Evolutionary conservation across 495 filamentous ascomycete genomes (phyloP).

Genomic region (Aspergillus sclerotiicarbonarius): DNA sequence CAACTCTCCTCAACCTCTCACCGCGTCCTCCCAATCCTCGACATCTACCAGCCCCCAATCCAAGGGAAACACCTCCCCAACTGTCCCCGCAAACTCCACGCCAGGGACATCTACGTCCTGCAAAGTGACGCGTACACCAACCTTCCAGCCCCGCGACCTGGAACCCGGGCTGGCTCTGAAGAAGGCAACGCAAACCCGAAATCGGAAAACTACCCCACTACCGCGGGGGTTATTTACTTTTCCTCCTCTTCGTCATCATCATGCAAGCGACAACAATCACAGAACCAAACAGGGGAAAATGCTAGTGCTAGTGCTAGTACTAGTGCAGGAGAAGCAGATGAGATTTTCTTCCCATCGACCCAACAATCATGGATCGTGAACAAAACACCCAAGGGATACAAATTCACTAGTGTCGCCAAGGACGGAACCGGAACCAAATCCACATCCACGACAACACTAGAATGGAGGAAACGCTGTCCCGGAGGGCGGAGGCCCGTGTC

Average conservation of each 20-base stretch:
- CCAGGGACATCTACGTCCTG: constrained; percentile 34
- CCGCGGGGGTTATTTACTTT: constrained; percentile 16
- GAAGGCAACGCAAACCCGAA: not conserved
- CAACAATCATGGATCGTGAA: not conserved
- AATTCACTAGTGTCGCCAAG: not conserved
- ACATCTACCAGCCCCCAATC: constrained; percentile 36
- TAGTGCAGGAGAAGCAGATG: not conserved
- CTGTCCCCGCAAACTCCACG: constrained; percentile 25
- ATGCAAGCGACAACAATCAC: not conserved
- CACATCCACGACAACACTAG: not conserved
- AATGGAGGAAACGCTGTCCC: too few species aligned
- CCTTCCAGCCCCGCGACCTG: not conserved
- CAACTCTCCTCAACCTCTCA: constrained; percentile 28
- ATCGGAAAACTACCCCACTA: not conserved
- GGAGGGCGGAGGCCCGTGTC: not conserved
- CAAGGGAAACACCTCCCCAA: constrained; percentile 27
- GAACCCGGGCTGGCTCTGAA: not conserved
- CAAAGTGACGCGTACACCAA: constrained; percentile 26
- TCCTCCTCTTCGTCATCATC: not conserved
- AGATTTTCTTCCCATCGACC: not conserved
- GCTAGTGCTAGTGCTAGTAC: too few species aligned
- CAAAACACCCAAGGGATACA: not conserved
- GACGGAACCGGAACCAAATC: not conserved
- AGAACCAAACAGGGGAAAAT: too few species aligned
- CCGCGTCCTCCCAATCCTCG: constrained; percentile 35